Percentiles rank a stretch among this genome's conserved stretches.
Conservation (phyloP, 2,329 filamentous ascomycete species). For the Clonostachys byssicola region DNA sequence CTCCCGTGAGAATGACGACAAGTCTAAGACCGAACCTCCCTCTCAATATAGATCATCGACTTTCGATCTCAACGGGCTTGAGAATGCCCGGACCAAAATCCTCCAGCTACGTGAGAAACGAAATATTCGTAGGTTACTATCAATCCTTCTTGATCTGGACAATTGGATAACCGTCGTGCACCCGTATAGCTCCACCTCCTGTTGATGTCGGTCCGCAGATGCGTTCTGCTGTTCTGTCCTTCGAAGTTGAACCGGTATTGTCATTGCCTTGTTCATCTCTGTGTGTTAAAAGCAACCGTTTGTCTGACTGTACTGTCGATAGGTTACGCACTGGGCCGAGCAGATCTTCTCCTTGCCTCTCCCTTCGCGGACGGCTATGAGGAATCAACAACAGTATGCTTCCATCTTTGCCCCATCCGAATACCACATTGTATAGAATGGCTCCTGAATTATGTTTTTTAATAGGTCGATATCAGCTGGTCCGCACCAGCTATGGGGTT, state of each 20-base stretch:
- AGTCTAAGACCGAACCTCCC: too few relatives aligned
- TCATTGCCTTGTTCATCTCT: neutral
- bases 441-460: neutral
- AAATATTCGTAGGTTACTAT: constrained; percentile 39
- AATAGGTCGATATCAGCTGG: constrained; percentile 40
- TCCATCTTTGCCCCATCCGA: neutral
- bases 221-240: constrained; percentile 19
- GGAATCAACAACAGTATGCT: constrained; percentile 26
- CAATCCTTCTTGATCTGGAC: neutral
- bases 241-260: constrained; percentile 12
- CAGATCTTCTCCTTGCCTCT: constrained; percentile 53
- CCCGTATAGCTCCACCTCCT: constrained; percentile 23
- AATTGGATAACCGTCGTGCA: too few relatives aligned
- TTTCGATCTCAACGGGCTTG: constrained; percentile 52
- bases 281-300: constrained; percentile 3
- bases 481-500: constrained; percentile 35
- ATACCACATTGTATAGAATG: neutral
- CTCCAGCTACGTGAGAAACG: constrained; percentile 47
- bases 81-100: constrained; percentile 41
- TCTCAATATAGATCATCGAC: constrained; percentile 27
- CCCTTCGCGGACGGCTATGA: constrained; percentile 44
- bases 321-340: constrained; percentile 57
- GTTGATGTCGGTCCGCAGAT: constrained; percentile 24
- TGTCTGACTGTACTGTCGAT: neutral
- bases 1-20: neutral